Base-by-base conservation (phyloP, 1,284 basidiomycete species). In the Thecaphora thlaspeos region DNA sequence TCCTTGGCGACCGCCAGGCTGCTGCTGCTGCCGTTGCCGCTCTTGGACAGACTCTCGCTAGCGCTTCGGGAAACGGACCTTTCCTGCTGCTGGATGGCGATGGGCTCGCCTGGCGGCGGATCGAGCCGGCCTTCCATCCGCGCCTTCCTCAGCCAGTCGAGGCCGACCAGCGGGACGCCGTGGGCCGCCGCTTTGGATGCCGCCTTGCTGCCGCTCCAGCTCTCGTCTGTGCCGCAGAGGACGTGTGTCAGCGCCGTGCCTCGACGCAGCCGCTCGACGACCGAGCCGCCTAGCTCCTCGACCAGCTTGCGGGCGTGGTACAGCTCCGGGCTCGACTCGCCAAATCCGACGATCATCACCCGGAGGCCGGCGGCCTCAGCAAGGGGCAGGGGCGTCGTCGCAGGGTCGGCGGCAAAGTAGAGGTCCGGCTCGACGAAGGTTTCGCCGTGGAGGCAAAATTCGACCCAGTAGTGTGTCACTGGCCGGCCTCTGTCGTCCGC, bases 381-480 rank as follows among this genome's bases (percentile, higher is more conserved):
- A 11, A 67, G n/a, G 9, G 70, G 70, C 30, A 63, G 46, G 17
- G 47, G 37, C 4, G 56, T 53, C 12, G 23, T 41, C n/a, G 59
- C 50, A 2, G 70, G 70, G 4, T 43, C 40, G 21, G 55, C 54
- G 41, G 70, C 70, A 46, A 65, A 51, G 51, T 68, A 62, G 3
- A 38, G 40, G 14, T 21, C 17, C 0, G 64, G 64, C 36, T 70
- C 67, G 26, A 65, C 42, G n/a, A 65, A 50, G 21, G 22, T 4
- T 30, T 68, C 63, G 50, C 66, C 47, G 45, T 70, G 53, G n/a
- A 70, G 53, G 45, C 68, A 70, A 46, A 55, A 62, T 42, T 70
- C 70, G 57, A 72, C 48, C 68, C 70, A 72, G 59, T 63, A 62
- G 46, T 71, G 70, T 19, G 61, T 60, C 24, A 66, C 70, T 10